phyloP scores from a whole-genome alignment of 805 yeast species.

The Osmozyma mogii region DNA sequence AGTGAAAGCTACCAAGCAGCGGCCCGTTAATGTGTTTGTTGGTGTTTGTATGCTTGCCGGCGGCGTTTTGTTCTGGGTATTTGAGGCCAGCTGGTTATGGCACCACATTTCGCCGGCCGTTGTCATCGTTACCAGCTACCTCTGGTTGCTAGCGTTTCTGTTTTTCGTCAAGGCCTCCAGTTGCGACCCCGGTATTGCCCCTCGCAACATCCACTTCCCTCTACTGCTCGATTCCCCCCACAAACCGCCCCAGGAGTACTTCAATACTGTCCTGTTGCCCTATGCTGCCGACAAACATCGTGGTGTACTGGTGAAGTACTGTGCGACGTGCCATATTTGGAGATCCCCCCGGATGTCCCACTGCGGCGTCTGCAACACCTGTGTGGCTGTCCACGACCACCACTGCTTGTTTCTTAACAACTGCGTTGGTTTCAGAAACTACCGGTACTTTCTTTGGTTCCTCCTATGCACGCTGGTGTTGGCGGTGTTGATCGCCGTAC shows the following conservation, averaged over 20 bases:
- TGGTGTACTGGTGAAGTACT: constrained; percentile 46
- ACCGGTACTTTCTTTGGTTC: constrained; percentile 29
- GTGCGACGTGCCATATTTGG: constrained; percentile 52
- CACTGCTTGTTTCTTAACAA: constrained; percentile 58
- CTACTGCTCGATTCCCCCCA: constrained; percentile 2
- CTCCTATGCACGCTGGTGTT: constrained; percentile 14
- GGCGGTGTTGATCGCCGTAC: constrained; percentile 10
- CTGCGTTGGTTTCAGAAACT: constrained; percentile 34
- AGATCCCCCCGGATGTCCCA: constrained; percentile 64
- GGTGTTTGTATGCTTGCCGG: constrained; percentile 32
- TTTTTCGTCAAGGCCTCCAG: constrained; percentile 48
- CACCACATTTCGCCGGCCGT: constrained; percentile 44
- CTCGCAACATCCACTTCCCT: constrained; percentile 57
- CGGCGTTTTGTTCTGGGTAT: constrained; percentile 43
- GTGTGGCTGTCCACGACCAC: constrained; percentile 63
- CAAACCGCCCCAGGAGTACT: constrained; percentile 44
- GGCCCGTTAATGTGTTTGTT: constrained; percentile 34
- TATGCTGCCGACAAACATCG: constrained; percentile 11
- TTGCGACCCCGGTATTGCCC: constrained; percentile 65
- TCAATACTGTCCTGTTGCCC: constrained; percentile 17
- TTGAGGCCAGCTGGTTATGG: constrained; percentile 50
- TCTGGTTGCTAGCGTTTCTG: constrained; percentile 43
- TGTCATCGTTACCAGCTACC: constrained; percentile 50
- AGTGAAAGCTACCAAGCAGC: constrained; percentile 34
- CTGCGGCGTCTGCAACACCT: constrained; percentile 61